Evolutionary conservation across 1,284 basidiomycete genomes (phyloP).

Genomic region (Cutaneotrichosporon dermatis): DNA sequence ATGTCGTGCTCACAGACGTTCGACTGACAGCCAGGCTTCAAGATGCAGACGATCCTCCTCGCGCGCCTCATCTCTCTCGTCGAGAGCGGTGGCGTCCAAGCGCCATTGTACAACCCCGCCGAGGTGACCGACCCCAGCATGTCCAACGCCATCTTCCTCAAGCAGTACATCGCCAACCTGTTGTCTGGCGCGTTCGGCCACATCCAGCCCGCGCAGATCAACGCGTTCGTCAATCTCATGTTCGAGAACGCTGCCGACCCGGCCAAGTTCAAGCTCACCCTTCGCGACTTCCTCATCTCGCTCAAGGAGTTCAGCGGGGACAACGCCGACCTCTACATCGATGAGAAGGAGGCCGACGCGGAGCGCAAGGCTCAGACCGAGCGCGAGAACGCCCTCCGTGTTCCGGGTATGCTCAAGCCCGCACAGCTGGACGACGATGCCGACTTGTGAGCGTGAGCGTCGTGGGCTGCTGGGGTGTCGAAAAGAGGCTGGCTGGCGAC

Average conservation of each 20-base stretch:
- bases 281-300: slow-evolving; percentile 74
- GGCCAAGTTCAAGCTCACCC: slow-evolving; percentile 87
- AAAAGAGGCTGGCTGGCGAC: too few relatives aligned
- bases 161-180: slow-evolving; percentile 82
- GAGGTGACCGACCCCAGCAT: slow-evolving; percentile 68
- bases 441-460: slow-evolving; percentile 34
- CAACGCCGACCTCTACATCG: slow-evolving; percentile 80
- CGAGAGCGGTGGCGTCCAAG: slow-evolving; percentile 73
- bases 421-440: slow-evolving; percentile 79
- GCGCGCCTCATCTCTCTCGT: slow-evolving; percentile 92
- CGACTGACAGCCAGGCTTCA: slow-evolving; percentile 59
- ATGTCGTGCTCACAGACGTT: too few relatives aligned
- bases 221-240: slow-evolving; percentile 72
- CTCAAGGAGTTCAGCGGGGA: slow-evolving; percentile 86
- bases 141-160: slow-evolving; percentile 77
- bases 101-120: slow-evolving; percentile 79
- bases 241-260: slow-evolving; percentile 84
- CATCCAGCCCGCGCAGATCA: slow-evolving; percentile 73
- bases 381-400: slow-evolving; percentile 80
- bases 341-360: slow-evolving; percentile 89
- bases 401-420: slow-evolving; percentile 98
- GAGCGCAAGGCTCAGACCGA: slow-evolving; percentile 68
- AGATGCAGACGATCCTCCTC: slow-evolving; percentile 81
- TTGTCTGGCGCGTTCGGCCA: slow-evolving; percentile 85
- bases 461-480: too few relatives aligned